Conservation (phyloP, 805 yeast genomes). For the Candida bentonensis region DNA sequence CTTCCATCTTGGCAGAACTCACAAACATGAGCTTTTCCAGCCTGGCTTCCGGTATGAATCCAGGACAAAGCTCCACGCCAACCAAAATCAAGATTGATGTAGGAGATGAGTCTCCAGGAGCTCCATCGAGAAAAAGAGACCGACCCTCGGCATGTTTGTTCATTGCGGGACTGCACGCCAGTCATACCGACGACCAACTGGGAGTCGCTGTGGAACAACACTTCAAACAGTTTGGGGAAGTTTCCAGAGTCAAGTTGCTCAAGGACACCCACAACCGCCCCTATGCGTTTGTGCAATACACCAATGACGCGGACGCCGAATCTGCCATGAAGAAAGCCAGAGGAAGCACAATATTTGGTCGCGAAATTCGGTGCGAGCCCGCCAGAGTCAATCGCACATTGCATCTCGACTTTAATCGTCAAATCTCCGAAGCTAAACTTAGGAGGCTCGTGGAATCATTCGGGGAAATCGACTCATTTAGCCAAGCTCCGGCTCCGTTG, state of each 20-base stretch:
- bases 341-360: constrained; percentile 52
- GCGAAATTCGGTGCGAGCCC: constrained; percentile 73
- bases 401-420: constrained; percentile 35
- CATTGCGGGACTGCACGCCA: constrained; percentile 68
- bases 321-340: constrained; percentile 57
- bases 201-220: constrained; percentile 54
- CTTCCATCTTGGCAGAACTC: too few relatives aligned
- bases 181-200: constrained; percentile 54
- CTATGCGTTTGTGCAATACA: constrained; percentile 84
- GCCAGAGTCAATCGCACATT: constrained; percentile 81
- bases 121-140: too few relatives aligned
- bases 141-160: constrained; percentile 80
- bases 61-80: too few relatives aligned
- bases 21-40: too few relatives aligned
- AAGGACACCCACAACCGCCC: constrained; percentile 75
- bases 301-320: constrained; percentile 53
- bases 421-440: background rate
- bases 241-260: constrained; percentile 64
- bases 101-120: too few relatives aligned
- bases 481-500: constrained; percentile 12
- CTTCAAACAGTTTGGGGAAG: constrained; percentile 57
- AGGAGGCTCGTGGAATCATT: constrained; percentile 15
- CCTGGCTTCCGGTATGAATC: too few relatives aligned
- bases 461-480: constrained; percentile 67
- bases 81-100: too few relatives aligned